These are phyloP conservation scores for Ascochyta clinopodiicola DNA, from an alignment of 2,329 filamentous ascomycete species.

Conservation along the genomic window DNA sequence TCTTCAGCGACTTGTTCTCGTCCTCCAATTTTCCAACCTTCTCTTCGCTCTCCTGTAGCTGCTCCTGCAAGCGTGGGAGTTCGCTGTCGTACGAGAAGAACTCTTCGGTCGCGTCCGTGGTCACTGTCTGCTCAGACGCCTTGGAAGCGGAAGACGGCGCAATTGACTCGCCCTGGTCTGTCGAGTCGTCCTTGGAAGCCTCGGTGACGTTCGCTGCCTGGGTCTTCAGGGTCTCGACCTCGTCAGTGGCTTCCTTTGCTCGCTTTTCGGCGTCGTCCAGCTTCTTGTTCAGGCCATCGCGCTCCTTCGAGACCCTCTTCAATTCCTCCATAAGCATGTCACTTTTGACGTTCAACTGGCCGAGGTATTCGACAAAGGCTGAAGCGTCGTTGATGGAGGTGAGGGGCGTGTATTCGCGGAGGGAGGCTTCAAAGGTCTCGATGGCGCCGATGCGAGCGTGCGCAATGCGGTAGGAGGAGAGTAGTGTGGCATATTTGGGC, in stretches of 20 bases:
- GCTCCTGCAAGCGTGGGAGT: constrained; percentile 78
- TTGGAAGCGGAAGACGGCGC: constrained; percentile 35
- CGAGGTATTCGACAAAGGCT: constrained; percentile 87
- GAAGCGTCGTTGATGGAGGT: constrained; percentile 86
- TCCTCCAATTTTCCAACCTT: constrained; percentile 74
- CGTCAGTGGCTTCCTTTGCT: constrained; percentile 66
- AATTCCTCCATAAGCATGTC: constrained; percentile 95
- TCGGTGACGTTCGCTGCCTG: constrained; percentile 25
- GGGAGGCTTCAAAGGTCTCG: constrained; percentile 88
- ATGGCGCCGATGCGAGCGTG: constrained; percentile 86
- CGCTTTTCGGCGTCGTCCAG: constrained; percentile 71
- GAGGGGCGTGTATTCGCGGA: constrained; percentile 91
- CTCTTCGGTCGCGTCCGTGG: constrained; percentile 64
- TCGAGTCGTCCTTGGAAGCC: constrained; percentile 34
- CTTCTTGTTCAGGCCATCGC: constrained; percentile 80
- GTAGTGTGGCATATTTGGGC: constrained; percentile 70
- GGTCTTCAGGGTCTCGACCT: constrained; percentile 64
- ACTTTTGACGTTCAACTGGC: constrained; percentile 81
- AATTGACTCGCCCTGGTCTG: constrained; percentile 33
- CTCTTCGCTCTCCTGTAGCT: constrained; percentile 72
- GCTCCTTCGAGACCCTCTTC: constrained; percentile 82
- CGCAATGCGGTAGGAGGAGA: constrained; percentile 80
- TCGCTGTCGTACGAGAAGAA: constrained; percentile 95
- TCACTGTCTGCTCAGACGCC: constrained; percentile 31
- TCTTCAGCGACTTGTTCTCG: constrained; percentile 71